Conservation (phyloP, 768 basidiomycete species). For the Exidia glandulosa region DNA sequence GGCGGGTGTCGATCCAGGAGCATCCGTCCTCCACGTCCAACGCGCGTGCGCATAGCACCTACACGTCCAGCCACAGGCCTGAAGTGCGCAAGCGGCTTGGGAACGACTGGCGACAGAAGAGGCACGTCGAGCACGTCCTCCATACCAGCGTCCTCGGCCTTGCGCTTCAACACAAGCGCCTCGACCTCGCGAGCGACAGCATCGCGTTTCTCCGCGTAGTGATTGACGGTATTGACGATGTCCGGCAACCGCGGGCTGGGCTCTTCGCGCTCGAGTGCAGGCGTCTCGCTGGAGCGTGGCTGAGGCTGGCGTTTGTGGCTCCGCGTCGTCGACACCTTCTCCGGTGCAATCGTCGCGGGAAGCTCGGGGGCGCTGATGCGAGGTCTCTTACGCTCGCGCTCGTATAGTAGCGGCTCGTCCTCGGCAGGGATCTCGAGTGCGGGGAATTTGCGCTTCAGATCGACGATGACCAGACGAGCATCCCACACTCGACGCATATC, state of each 20-base stretch:
- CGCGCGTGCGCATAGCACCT: conserved; percentile 51
- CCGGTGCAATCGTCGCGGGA: no score
- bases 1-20: conserved; percentile 70
- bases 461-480: conserved; percentile 58
- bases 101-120: not conserved
- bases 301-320: no score
- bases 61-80: conserved; percentile 6
- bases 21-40: conserved; percentile 74
- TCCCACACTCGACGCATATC: conserved; percentile 66
- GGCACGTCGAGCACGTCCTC: conserved; percentile 38
- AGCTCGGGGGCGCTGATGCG: no score
- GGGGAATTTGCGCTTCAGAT: conserved; percentile 70
- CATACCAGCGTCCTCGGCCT: conserved; percentile 56
- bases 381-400: conserved; percentile 40
- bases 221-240: not conserved
- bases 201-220: conserved; percentile 10
- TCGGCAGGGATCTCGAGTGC: conserved; percentile 55
- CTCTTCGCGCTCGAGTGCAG: no score
- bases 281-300: no score
- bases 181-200: conserved; percentile 28
- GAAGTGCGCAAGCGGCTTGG: not conserved
- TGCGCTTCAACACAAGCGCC: conserved; percentile 2
- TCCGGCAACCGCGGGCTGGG: not conserved
- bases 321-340: no score
- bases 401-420: conserved; percentile 56